These are phyloP conservation scores for Rhodotorula babjevae DNA, from an alignment of 768 basidiomycete species.

Conservation along the genomic window DNA sequence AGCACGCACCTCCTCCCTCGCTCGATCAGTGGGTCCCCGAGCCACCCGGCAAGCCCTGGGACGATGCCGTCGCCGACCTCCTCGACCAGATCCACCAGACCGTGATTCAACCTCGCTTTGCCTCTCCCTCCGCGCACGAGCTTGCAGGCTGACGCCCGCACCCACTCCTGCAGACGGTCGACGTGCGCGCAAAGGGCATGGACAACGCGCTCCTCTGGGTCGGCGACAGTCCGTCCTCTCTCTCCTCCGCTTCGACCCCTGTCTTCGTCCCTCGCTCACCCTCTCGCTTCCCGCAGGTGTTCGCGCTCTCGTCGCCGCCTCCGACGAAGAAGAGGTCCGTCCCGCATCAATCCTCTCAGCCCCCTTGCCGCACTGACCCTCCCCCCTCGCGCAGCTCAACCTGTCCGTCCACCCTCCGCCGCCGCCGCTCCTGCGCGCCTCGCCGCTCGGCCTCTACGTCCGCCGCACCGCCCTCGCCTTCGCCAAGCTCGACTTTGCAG, in stretches of 20 bases:
- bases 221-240: background rate
- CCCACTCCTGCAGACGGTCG: no score
- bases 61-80: background rate
- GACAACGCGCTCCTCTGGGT: slow-evolving; percentile 17
- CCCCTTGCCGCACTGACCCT: background rate
- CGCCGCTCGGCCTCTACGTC: slow-evolving; percentile 22
- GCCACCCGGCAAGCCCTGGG: background rate
- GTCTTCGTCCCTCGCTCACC: no score
- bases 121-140: no score
- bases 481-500: slow-evolving; percentile 2
- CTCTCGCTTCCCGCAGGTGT: background rate
- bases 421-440: slow-evolving; percentile 22
- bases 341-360: background rate
- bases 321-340: slow-evolving; percentile 28
- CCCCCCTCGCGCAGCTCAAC: background rate
- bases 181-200: background rate
- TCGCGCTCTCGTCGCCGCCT: slow-evolving; percentile 4
- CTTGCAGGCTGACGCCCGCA: no score
- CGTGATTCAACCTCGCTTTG: background rate
- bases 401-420: background rate
- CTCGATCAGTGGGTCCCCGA: background rate
- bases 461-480: slow-evolving; percentile 8
- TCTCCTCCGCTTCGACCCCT: background rate
- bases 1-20: slow-evolving; percentile 52
- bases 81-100: background rate